phyloP scores from a whole-genome alignment of 176 grass and related monocot genomes.

The Secale cereale region DNA sequence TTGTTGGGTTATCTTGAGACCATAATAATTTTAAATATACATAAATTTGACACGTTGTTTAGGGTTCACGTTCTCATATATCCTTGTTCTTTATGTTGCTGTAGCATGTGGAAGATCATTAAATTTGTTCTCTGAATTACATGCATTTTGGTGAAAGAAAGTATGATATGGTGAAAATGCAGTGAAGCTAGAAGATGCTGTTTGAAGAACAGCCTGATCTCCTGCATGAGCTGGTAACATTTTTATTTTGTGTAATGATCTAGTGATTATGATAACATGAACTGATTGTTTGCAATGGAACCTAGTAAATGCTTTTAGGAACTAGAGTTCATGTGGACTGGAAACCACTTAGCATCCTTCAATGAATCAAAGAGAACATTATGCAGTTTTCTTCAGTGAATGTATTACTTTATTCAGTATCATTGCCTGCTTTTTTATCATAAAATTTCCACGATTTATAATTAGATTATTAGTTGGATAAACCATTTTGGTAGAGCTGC shows the following conservation, averaged over 20 bases:
- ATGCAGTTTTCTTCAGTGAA: neutral
- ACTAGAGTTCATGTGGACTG: neutral
- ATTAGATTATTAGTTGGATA: constrained; percentile 5
- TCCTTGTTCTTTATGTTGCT: constrained; percentile 8
- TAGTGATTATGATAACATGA: constrained; percentile 4
- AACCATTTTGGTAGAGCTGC: neutral
- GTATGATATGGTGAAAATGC: constrained; percentile 74
- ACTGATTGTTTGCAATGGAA: neutral
- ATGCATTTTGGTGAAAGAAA: constrained; percentile 94
- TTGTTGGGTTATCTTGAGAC: neutral
- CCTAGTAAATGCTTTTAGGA: neutral
- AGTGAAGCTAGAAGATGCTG: constrained; percentile 79
- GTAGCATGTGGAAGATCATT: constrained; percentile 98
- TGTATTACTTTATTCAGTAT: neutral
- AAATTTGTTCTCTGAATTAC: constrained; percentile 84
- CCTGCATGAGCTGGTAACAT: constrained; percentile 88
- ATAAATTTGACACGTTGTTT: neutral
- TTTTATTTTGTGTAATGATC: neutral
- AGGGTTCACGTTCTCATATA: neutral
- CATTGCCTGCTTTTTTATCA: constrained; percentile 10
- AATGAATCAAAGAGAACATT: neutral
- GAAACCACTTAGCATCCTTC: constrained; percentile 6
- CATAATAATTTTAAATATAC: neutral
- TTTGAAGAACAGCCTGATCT: constrained; percentile 94
- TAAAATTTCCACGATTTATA: neutral